Conservation (phyloP, 768 basidiomycete genomes). For the Boletus edulis region DNA sequence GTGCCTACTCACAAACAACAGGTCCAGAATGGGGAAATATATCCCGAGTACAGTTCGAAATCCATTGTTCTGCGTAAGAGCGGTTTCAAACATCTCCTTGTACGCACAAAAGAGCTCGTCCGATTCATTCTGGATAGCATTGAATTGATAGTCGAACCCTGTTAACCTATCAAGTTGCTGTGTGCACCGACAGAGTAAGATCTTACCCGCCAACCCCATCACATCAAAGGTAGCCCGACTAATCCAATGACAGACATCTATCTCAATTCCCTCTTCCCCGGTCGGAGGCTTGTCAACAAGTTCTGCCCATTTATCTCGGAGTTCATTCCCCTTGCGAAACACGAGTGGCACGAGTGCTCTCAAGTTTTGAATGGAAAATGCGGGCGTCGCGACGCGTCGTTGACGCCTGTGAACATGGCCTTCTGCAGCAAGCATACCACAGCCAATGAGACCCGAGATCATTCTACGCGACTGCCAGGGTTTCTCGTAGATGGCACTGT, state of each 20-base stretch:
- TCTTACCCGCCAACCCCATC: conserved; percentile 82
- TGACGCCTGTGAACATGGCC: conserved; percentile 79
- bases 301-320: conserved; percentile 59
- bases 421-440: conserved; percentile 79
- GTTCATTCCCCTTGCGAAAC: conserved; percentile 62
- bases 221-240: conserved; percentile 87
- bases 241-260: conserved; percentile 82
- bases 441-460: conserved; percentile 77
- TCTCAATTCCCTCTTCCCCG: conserved; percentile 25
- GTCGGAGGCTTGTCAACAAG: conserved; percentile 36
- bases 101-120: conserved; percentile 79
- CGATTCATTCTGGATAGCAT: conserved; percentile 74
- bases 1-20: conserved; percentile 50
- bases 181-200: background rate
- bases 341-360: conserved; percentile 69
- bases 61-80: conserved; percentile 54
- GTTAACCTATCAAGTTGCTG: background rate
- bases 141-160: conserved; percentile 89
- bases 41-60: conserved; percentile 47
- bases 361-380: conserved; percentile 79
- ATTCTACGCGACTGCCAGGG: conserved; percentile 75
- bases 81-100: conserved; percentile 80
- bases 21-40: conserved; percentile 56
- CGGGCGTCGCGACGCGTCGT: conserved; percentile 70
- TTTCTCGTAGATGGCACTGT: conserved; percentile 75